These are phyloP conservation scores for Apiospora rasikravindrae DNA, from an alignment of 2,329 filamentous ascomycete genomes.

Conservation along the genomic window DNA sequence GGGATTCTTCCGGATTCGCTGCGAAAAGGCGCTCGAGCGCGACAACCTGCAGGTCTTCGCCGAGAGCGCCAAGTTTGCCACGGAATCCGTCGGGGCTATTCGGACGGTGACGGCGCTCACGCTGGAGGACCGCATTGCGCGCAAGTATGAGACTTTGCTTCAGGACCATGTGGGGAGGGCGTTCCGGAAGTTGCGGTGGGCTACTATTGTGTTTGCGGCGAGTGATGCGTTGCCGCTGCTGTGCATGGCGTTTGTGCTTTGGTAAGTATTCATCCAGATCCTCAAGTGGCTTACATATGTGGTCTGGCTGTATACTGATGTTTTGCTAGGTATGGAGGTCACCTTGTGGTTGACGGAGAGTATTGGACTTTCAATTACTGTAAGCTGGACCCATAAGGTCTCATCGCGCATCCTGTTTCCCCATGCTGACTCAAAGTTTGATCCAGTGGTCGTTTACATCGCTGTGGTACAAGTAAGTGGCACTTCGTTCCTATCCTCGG, in stretches of 20 bases:
- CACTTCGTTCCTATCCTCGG: neutral
- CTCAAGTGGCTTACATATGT: neutral
- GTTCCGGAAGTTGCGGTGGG: conserved; percentile 64
- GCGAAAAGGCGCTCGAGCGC: conserved; percentile 36
- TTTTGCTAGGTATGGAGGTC: conserved; percentile 67
- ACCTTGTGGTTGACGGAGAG: conserved; percentile 60
- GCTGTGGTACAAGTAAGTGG: conserved; percentile 53
- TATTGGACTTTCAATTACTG: conserved; percentile 53
- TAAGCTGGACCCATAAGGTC: conserved; percentile 24
- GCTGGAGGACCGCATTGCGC: conserved; percentile 68
- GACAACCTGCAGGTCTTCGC: conserved; percentile 71
- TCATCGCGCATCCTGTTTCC: accelerated
- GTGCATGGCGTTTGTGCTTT: conserved; percentile 41
- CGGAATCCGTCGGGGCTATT: conserved; percentile 75
- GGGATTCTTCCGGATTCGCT: conserved; percentile 44
- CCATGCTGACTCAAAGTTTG: conserved; percentile 22
- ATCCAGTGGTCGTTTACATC: conserved; percentile 63
- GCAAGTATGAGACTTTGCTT: conserved; percentile 65
- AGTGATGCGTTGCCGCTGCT: conserved; percentile 60
- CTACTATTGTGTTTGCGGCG: conserved; percentile 72
- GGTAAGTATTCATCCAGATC: conserved; percentile 26
- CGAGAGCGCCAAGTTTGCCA: conserved; percentile 74
- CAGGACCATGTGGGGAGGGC: conserved; percentile 63
- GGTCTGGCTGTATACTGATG: conserved; percentile 35
- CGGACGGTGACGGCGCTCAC: conserved; percentile 73